Conservation (phyloP, 176 grass and related monocot species). For the Alopecurus myosuroides region DNA sequence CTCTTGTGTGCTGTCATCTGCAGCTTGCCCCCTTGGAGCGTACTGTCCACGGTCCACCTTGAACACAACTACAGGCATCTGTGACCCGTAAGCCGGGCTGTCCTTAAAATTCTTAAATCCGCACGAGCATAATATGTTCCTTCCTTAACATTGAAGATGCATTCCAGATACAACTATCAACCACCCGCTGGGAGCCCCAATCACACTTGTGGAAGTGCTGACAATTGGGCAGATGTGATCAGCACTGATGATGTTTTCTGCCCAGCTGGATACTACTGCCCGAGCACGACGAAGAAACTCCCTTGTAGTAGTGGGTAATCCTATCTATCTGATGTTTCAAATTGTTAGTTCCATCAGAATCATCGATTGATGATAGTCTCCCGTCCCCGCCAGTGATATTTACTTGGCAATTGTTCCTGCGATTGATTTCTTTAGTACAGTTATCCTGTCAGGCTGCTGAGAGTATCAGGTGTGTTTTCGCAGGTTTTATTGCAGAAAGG, state of each 20-base stretch:
- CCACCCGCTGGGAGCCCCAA: constrained; percentile 77
- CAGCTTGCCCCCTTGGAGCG: constrained; percentile 90
- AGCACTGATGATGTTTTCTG: constrained; percentile 75
- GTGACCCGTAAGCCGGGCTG: constrained; percentile 70
- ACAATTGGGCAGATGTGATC: constrained; percentile 76
- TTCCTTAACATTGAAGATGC: not conserved
- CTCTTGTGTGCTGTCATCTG: not conserved
- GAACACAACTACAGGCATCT: constrained; percentile 76
- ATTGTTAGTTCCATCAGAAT: not conserved
- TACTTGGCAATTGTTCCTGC: not conserved
- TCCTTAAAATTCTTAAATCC: not conserved
- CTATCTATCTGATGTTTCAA: constrained; percentile 51
- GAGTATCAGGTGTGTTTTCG: not conserved
- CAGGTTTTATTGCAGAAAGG: constrained; percentile 93
- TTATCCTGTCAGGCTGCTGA: not conserved
- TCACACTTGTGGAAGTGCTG: constrained; percentile 78
- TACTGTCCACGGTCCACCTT: constrained; percentile 72
- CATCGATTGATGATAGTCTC: not conserved
- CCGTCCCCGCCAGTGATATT: not conserved
- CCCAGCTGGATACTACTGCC: constrained; percentile 88
- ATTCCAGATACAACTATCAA: constrained; percentile 73
- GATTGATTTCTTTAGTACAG: not conserved
- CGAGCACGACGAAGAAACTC: constrained; percentile 79
- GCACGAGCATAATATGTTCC: not conserved
- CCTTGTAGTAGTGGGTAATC: constrained; percentile 99